Evolutionary conservation across 1,284 basidiomycete species (phyloP), one percentile per base, ranked within the genome.

Genomic region (Testicularia cyperi): DNA sequence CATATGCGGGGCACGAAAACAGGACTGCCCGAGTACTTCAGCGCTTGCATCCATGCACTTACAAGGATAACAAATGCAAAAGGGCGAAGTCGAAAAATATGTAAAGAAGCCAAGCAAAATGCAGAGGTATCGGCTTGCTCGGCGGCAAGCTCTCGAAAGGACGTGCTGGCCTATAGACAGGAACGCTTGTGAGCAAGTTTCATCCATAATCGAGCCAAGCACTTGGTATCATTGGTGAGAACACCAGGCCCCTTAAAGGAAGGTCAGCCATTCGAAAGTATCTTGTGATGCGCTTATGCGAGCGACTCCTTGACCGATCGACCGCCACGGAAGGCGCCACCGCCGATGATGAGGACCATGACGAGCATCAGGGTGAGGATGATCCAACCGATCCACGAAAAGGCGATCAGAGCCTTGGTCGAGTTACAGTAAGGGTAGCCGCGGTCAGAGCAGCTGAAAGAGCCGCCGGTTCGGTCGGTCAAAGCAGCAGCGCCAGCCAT

Each of bases 371-470:
- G 32, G 32, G 57, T 55, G 24, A 72, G 68, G 27, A 57, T 44
- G 45, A 55, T 64, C 72, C 68, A 74, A 38, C 65, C 52, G 53
- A 74, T 73, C 70, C 70, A 74, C 22, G 63, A 48, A 41, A 76
- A 76, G n/a, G 74, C 74, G 25, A 43, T 47, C 30, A 76, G 65
- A 6, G 74, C 69, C 52, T 64, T 56, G 52, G 69, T 52, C 18
- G 72, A 67, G 42, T 52, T 46, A 65, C 72, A 73, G 68, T 73
- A 68, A 24, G 48, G 51, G 42, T 38, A 52, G 14, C 15, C 33
- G 37, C 49, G 44, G 31, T 30, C 45, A 18, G 28, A 29, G 30
- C 46, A 52, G 41, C n/a, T 62, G 42, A 48, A 49, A n/a, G 39
- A 31, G 25, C 55, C 55, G 31, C 64, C 56, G 20, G 71, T 60